Base-by-base conservation (phyloP, 2,329 filamentous ascomycete genomes). In the Microdochium bolleyi region DNA sequence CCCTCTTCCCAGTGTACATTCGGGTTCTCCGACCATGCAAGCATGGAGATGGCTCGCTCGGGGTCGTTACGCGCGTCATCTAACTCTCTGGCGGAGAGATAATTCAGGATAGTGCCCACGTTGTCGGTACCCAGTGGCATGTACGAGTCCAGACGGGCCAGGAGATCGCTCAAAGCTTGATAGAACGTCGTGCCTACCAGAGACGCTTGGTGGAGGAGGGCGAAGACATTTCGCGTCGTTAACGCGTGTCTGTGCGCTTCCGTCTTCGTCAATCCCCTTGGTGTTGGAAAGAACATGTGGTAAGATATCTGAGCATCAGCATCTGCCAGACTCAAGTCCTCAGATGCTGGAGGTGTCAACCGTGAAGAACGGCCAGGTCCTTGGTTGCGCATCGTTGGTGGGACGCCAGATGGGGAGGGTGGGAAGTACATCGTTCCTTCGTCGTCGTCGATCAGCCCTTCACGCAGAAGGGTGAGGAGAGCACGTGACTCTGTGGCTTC, bases 181-280 rank as follows among this genome's bases (percentile, higher is more conserved):
- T 77, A 79, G 0, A 88, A 64, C 3, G 84, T 83, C 1, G 80
- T 61, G 0, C 85, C 85, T 2, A 88, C 84, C 0, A 88, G 72
- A 0, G 84, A 84, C 22, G 80, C 79, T 51, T 81, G 76, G 59
- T 82, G 84, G 2, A 88, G 65, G 32, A 88, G 67, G 0, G 84
- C 85, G 58, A 89, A 82, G 48, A 88, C 78, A 60, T 88, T 89
- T 21, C 85, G 78, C 1, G 84, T 85, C 0, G 85, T 84, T 49
- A 88, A 74, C 57, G 84, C 81, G 56, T 86, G 75, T 1, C 81
- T 73, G 1, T 77, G 72, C 52, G 75, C 76, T 44, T 76, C 78
- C 19, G 66, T 66, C 61, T 67, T 75, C 58, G 61, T 74, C 38
- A 78, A 60, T 37, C 77, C 73, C 1, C 72, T 57, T 0, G 82